These are phyloP conservation scores for Aureobasidium vineae DNA, from an alignment of 2,329 filamentous ascomycete species.

Conservation along the genomic window DNA sequence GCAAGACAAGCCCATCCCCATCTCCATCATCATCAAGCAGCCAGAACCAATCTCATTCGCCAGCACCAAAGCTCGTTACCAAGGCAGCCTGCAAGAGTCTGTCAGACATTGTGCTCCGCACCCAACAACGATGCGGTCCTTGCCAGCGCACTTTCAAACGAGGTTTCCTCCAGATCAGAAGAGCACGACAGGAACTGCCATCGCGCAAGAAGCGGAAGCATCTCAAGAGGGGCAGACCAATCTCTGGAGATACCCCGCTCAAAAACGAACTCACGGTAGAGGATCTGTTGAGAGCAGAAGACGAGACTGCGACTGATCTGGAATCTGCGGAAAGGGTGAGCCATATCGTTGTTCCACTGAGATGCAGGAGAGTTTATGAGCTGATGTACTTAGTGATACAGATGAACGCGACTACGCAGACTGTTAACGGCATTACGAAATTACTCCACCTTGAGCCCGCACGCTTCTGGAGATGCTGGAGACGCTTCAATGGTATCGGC, in stretches of 20 bases:
- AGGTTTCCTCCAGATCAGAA: neutral
- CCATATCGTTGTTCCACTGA: neutral
- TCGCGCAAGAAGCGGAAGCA: neutral
- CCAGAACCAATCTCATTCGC: neutral
- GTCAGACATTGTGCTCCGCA: neutral
- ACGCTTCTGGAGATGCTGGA: conserved; percentile 5
- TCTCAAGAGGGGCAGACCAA: neutral
- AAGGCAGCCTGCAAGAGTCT: conserved; percentile 5
- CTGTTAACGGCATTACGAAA: neutral
- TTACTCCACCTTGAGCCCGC: conserved; percentile 1
- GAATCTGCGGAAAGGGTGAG: neutral
- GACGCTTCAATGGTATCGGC: conserved; percentile 1
- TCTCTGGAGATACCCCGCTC: neutral
- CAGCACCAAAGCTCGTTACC: neutral
- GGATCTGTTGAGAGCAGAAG: neutral
- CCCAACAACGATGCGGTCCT: neutral
- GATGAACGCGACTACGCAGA: neutral
- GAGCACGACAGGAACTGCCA: neutral
- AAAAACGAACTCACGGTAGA: conserved; percentile 3
- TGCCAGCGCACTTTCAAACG: neutral
- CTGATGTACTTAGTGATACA: neutral
- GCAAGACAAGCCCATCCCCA: neutral
- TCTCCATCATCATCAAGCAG: neutral
- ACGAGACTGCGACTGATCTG: neutral
- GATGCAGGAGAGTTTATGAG: neutral